Conservation (phyloP, 805 yeast species). For the Yarrowia deformans region DNA sequence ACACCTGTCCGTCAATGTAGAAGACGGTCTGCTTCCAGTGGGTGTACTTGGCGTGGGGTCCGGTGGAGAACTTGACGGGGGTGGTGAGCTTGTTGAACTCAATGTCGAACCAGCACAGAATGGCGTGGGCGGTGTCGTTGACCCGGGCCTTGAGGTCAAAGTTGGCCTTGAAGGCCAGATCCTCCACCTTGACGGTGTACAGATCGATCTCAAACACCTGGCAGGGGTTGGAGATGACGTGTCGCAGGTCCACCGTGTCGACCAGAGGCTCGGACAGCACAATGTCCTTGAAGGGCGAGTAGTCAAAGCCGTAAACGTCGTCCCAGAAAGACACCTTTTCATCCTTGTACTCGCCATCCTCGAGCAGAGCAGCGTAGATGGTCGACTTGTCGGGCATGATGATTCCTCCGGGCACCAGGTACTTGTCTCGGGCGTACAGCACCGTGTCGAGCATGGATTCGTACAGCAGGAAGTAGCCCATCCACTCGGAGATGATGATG, state of each 20-base stretch:
- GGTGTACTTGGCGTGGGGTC: slow-evolving; percentile 91
- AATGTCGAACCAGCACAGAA: slow-evolving; percentile 94
- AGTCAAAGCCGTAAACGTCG: slow-evolving; percentile 96
- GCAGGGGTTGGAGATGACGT: slow-evolving; percentile 75
- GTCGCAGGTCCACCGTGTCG: slow-evolving; percentile 84
- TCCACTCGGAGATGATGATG: slow-evolving; percentile 97
- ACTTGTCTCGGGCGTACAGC: slow-evolving; percentile 89
- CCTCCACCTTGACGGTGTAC: slow-evolving; percentile 84
- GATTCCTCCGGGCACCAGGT: slow-evolving; percentile 78
- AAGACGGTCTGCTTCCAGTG: slow-evolving; percentile 99
- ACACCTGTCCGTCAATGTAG: slow-evolving; percentile 82
- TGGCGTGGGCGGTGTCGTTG: slow-evolving; percentile 84
- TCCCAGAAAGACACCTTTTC: slow-evolving; percentile 96
- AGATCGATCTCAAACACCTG: slow-evolving; percentile 83
- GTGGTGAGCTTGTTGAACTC: slow-evolving; percentile 67
- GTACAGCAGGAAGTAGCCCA: slow-evolving; percentile 95
- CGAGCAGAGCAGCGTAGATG: slow-evolving; percentile 89
- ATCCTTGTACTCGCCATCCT: slow-evolving; percentile 88
- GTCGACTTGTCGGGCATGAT: slow-evolving; percentile 94
- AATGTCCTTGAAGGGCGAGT: slow-evolving; percentile 83
- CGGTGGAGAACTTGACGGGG: slow-evolving; percentile 82
- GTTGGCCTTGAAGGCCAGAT: slow-evolving; percentile 75
- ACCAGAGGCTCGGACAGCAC: slow-evolving; percentile 95
- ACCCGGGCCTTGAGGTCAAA: slow-evolving; percentile 77
- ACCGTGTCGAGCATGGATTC: slow-evolving; percentile 99